These are phyloP conservation scores for Pisolithus tinctorius DNA, from an alignment of 768 basidiomycete genomes.

Conservation along the genomic window DNA sequence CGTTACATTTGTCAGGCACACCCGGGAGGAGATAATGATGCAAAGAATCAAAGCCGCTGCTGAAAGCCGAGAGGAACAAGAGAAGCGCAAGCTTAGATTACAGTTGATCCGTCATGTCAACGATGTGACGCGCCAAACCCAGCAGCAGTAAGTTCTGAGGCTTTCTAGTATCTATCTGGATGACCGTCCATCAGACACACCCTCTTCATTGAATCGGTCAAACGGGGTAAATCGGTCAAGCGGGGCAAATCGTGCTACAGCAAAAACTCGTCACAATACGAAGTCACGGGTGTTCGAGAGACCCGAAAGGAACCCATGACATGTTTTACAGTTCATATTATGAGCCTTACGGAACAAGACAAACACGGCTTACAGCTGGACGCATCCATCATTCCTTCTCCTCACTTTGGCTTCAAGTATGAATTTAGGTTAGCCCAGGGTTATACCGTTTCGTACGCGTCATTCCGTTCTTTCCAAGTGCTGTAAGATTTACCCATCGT, in stretches of 20 bases:
- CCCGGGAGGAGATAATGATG: slow-evolving; percentile 1
- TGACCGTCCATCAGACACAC: slow-evolving; percentile 13
- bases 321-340: slow-evolving; percentile 18
- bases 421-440: slow-evolving; percentile 15
- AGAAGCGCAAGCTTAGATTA: slow-evolving; percentile 8
- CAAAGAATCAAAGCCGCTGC: background rate
- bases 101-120: slow-evolving; percentile 16
- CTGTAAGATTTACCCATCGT: background rate
- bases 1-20: slow-evolving; percentile 2
- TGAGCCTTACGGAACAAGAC: slow-evolving; percentile 24
- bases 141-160: slow-evolving; percentile 6
- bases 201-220: background rate
- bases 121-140: background rate
- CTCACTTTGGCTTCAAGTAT: slow-evolving; percentile 10
- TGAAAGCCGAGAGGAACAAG: background rate
- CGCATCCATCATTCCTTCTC: slow-evolving; percentile 14
- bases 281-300: slow-evolving; percentile 6
- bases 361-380: slow-evolving; percentile 21
- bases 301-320: slow-evolving; percentile 9
- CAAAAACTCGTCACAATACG: background rate
- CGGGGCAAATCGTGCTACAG: too few species aligned
- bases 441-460: background rate
- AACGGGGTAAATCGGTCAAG: background rate
- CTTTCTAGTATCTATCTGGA: slow-evolving; percentile 6
- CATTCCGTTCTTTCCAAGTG: background rate